Conservation (phyloP, 1,284 basidiomycete genomes). For the Athelia psychrophila region DNA sequence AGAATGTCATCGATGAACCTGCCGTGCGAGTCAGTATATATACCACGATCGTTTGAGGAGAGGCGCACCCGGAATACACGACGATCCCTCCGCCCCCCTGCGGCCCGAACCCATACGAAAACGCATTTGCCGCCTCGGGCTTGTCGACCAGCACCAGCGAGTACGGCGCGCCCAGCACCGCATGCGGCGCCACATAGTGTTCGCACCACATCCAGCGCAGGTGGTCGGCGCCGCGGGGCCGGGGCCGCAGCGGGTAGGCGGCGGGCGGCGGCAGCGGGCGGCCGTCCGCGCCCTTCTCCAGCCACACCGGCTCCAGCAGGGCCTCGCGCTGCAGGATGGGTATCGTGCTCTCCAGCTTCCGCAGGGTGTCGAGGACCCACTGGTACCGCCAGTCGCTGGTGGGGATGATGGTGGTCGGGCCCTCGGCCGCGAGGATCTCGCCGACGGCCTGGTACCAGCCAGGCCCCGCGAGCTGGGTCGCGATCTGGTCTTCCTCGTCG, state of each 20-base stretch:
- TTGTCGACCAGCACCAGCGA: slow-evolving; percentile 82
- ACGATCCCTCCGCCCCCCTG: slow-evolving; percentile 88
- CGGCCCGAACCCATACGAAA: slow-evolving; percentile 89
- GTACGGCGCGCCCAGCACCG: slow-evolving; percentile 80
- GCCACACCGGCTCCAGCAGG: slow-evolving; percentile 53
- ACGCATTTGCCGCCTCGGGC: slow-evolving; percentile 78
- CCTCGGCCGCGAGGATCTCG: slow-evolving; percentile 72
- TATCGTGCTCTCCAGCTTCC: slow-evolving; percentile 67
- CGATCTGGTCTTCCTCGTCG: slow-evolving; percentile 86
- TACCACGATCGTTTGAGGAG: too few relatives aligned
- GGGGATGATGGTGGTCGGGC: slow-evolving; percentile 60
- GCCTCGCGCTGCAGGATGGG: slow-evolving; percentile 61
- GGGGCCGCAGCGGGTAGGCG: slow-evolving; percentile 64
- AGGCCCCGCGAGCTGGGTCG: slow-evolving; percentile 69
- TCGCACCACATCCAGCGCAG: slow-evolving; percentile 51
- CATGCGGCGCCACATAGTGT: slow-evolving; percentile 48
- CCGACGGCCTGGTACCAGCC: slow-evolving; percentile 85
- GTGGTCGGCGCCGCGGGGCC: slow-evolving; percentile 67
- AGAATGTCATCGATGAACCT: slow-evolving; percentile 78
- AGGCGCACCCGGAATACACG: slow-evolving; percentile 69
- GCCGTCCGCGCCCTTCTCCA: slow-evolving; percentile 45
- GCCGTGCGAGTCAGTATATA: too few relatives aligned
- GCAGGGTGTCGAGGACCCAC: slow-evolving; percentile 79
- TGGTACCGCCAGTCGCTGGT: slow-evolving; percentile 79
- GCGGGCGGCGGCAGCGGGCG: slow-evolving; percentile 71